Evolutionary conservation across 768 basidiomycete species (phyloP), one percentile per base, ranked within the genome.

Genomic region (Suillus plorans): DNA sequence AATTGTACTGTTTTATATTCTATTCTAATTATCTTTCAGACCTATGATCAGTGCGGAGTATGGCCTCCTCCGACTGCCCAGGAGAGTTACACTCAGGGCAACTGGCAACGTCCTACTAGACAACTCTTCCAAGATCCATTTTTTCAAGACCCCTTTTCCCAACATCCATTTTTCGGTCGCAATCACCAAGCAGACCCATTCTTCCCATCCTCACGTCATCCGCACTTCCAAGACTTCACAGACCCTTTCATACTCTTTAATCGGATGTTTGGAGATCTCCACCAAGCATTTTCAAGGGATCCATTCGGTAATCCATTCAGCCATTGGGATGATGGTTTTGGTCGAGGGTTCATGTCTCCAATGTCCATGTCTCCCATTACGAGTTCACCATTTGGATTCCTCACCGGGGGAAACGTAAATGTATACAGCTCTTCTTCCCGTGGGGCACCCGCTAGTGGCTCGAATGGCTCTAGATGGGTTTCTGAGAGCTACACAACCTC

Each of bases 211-310:
- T 66, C 66, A 8, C 63, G 69, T 13, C 68, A 42, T 25, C 58
- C 67, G 5, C 68, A 68, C 52, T 39, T 65, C 5, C 61, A 67
- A 20, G 74, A 71, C 49, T 91, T 92, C 76, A 88, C 86, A 2
- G 90, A 93, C 72, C 91, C 91, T 2, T 92, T 92, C 72, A 78
- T 82, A 25, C 77, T 94, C 42, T 94, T 94, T 76, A 82, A 91
- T 66, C 81, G 85, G 4, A 85, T 92, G 63, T 92, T 94, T 65
- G 84, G 85, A 22, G 79, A 86, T 69, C 61, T 80, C 16, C 80
- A 80, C 52, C 68, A 69, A 36, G 75, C 76, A 25, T 76, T 77
- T 42, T 67, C 68, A 25, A 37, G 44, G 16, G 79, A 81, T 63
- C 76, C 81, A 8, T 80, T 81, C 69, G 75, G 77, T 59, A 70